Evolutionary conservation across 768 basidiomycete species (phyloP), one percentile per base, ranked within the genome.

Genomic region (Pisolithus tinctorius): DNA sequence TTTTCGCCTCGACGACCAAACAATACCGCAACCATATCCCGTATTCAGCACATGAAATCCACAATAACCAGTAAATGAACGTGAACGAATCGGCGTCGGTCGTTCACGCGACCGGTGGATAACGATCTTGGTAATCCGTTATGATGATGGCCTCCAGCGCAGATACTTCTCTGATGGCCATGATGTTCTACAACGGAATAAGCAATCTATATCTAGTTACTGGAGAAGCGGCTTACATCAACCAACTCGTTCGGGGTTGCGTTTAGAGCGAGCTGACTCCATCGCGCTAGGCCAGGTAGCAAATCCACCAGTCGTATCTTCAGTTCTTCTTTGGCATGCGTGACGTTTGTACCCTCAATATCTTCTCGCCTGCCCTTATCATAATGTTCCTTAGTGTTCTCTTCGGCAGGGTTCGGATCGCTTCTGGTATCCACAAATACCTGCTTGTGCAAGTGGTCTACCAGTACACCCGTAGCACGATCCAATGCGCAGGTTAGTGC

Each of bases 401-500:
- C 61, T 43, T 45, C 41, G 13, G 42, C 27, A 1, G 47, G 49
- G 10, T 55, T 62, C 13, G 52, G 46, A 2, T 52, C 52, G 17
- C 42, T 62, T 8, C 52, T 14, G 17, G 53, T 58, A 8, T 69
- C 69, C 14, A 69, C 64, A 60, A 89, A 93, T 25, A 90, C 75
- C 16, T 82, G 79, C 48, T 69, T 74, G 58, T 83, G 79, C 37
- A 96, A 71, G 6, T 80, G 79, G 1, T 74, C 72, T 52, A 88
- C 75, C 26, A 95, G 61, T 6, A 83, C 72, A 30, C 77, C 77
- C 14, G 83, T 81, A 36, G 88, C 83, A 3, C 74, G 72, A 60
- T 89, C 88, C 25, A 96, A 74, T 47, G 81, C 81, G n/a, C 77
- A 78, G 46, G 85, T 82, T 10, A 94, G 73, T 0, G 90, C 84